Percentiles rank a stretch among this genome's conserved stretches.
Evolutionary conservation across 2,329 filamentous ascomycete genomes (phyloP).

Genomic region (Claviceps monticola): DNA sequence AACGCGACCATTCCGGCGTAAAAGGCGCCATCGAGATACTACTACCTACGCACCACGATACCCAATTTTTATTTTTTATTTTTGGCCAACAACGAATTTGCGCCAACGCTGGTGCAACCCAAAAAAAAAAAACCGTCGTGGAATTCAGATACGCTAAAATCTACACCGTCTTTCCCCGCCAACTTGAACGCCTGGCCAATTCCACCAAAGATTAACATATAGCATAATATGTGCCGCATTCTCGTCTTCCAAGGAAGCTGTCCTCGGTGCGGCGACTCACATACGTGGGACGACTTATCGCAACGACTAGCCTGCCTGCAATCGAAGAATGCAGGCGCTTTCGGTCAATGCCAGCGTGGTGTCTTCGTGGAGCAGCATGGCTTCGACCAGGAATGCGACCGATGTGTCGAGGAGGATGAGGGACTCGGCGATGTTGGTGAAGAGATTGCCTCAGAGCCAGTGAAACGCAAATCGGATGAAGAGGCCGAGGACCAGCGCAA

Average conservation of each 20-base stretch:
- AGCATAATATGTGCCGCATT: constrained; percentile 30
- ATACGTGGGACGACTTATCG: constrained; percentile 30
- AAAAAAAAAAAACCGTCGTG: too few relatives aligned
- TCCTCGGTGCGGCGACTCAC: constrained; percentile 25
- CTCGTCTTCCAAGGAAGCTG: constrained; percentile 30
- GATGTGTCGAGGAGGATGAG: constrained; percentile 27
- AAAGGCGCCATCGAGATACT: too few relatives aligned
- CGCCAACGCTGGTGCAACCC: not conserved
- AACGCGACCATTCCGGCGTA: too few relatives aligned
- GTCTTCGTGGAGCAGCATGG: constrained; percentile 27
- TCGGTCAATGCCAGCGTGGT: constrained; percentile 29
- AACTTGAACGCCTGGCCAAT: not conserved
- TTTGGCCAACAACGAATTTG: not conserved
- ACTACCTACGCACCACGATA: too few relatives aligned
- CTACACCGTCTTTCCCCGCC: not conserved
- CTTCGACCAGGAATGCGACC: constrained; percentile 34
- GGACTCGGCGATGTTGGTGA: constrained; percentile 28
- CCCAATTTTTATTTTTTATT: not conserved
- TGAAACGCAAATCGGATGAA: constrained; percentile 11
- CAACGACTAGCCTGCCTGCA: constrained; percentile 34
- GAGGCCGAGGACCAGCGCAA: constrained; percentile 11
- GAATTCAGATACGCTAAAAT: not conserved
- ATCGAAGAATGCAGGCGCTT: constrained; percentile 32
- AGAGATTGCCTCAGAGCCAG: constrained; percentile 8
- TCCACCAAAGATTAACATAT: not conserved